Evolutionary conservation across 2,329 filamentous ascomycete genomes (phyloP).

Genomic region (Monosporascus sp.): DNA sequence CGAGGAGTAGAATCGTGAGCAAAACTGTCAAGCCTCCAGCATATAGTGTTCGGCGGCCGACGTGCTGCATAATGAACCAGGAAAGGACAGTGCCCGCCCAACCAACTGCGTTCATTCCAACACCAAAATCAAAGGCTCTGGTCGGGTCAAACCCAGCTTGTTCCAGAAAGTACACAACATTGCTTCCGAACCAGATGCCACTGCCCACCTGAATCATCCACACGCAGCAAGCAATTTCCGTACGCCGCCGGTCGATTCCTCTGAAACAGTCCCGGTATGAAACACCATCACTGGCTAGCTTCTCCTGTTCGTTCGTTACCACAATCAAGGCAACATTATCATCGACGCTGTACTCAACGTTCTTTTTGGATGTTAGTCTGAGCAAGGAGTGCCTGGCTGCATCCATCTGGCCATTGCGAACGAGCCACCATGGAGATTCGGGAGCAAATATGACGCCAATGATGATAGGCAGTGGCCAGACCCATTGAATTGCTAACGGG

Average conservation of each 20-base stretch:
- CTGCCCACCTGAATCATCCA: conserved; percentile 19
- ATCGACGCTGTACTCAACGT: too few species aligned
- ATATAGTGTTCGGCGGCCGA: conserved; percentile 32
- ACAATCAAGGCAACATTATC: too few species aligned
- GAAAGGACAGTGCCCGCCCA: conserved; percentile 29
- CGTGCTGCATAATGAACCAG: conserved; percentile 25
- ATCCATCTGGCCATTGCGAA: conserved; percentile 25
- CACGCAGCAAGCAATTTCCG: conserved; percentile 24
- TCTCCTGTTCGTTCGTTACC: too few species aligned
- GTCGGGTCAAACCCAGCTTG: conserved; percentile 17
- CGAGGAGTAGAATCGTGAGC: conserved; percentile 26
- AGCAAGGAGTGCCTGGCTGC: conserved; percentile 24
- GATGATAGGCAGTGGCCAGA: conserved; percentile 31
- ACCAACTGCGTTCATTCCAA: conserved; percentile 5
- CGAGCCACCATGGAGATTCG: conserved; percentile 36
- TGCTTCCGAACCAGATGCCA: conserved; percentile 18
- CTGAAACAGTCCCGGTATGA: conserved; percentile 33
- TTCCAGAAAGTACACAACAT: conserved; percentile 27
- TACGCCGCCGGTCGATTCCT: conserved; percentile 28
- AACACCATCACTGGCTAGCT: too few species aligned
- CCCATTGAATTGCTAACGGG: conserved; percentile 36
- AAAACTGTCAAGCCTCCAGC: conserved; percentile 29
- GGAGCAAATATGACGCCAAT: conserved; percentile 29
- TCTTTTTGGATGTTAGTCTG: conserved; percentile 17
- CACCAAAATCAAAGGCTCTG: conserved; percentile 10